These are phyloP conservation scores for Fusarium abutilonis DNA, from an alignment of 2,329 filamentous ascomycete genomes.

Conservation along the genomic window DNA sequence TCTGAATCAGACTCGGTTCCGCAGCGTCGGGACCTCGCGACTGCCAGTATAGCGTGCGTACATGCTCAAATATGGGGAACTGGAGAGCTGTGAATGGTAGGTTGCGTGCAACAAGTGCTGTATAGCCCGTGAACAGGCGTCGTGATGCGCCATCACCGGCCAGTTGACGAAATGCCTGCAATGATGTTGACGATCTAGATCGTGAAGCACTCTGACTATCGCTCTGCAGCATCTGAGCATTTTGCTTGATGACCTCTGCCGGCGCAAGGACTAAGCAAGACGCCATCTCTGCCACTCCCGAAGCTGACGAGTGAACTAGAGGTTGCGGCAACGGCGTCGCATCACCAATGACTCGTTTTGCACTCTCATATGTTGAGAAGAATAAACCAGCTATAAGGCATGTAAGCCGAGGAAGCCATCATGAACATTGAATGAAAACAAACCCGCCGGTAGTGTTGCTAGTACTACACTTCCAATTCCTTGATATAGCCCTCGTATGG, in stretches of 20 bases:
- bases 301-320: slow-evolving; percentile 77
- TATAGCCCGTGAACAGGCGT: slow-evolving; percentile 76
- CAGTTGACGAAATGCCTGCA: slow-evolving; percentile 60
- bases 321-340: slow-evolving; percentile 70
- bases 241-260: slow-evolving; percentile 92
- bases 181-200: slow-evolving; percentile 52
- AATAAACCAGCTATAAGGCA: slow-evolving; percentile 76
- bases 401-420: neutral
- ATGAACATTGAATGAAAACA: slow-evolving; percentile 18
- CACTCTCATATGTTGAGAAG: slow-evolving; percentile 87
- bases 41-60: slow-evolving; percentile 65
- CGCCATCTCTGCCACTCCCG: slow-evolving; percentile 80
- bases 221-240: slow-evolving; percentile 80
- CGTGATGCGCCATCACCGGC: slow-evolving; percentile 65
- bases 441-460: slow-evolving; percentile 87
- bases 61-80: slow-evolving; percentile 84
- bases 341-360: slow-evolving; percentile 70
- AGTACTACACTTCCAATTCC: slow-evolving; percentile 86
- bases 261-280: slow-evolving; percentile 89
- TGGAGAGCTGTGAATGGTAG: slow-evolving; percentile 88
- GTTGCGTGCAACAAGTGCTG: slow-evolving; percentile 82
- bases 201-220: slow-evolving; percentile 25
- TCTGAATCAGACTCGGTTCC: slow-evolving; percentile 64
- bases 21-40: slow-evolving; percentile 43
- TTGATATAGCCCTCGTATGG: slow-evolving; percentile 82